Evolutionary conservation across 78 protist genomes (phyloP).

Genomic region (Chrysochromulina tobinii): DNA sequence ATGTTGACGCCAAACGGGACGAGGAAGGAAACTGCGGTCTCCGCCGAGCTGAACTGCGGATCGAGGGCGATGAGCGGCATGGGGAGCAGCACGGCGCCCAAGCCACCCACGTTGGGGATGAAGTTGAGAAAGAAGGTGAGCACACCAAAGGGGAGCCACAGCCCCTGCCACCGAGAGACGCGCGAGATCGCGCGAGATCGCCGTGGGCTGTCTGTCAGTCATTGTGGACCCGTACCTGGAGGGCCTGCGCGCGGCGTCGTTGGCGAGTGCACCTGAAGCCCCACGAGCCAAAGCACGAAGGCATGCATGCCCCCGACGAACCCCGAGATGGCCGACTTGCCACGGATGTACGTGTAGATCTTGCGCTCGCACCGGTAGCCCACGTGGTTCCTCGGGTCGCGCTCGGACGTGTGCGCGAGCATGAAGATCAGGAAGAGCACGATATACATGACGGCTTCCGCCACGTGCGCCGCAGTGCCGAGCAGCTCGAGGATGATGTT

Average conservation of each 20-base stretch:
- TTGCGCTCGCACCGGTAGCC: neutral
- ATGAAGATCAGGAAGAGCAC: neutral
- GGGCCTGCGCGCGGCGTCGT: too few species aligned
- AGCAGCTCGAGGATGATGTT: neutral
- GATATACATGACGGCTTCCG: neutral
- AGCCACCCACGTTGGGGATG: neutral
- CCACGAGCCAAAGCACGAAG: neutral
- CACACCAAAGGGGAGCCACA: neutral
- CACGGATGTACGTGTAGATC: neutral
- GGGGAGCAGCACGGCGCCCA: neutral
- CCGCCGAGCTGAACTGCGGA: neutral
- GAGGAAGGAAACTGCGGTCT: neutral
- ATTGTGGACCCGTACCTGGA: too few species aligned
- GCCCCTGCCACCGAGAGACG: too few species aligned
- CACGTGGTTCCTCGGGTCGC: too few species aligned
- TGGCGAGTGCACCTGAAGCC: too few species aligned
- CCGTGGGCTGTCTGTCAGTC: too few species aligned
- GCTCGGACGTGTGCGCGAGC: neutral
- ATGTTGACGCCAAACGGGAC: too few species aligned
- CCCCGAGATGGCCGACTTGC: neutral
- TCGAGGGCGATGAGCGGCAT: neutral
- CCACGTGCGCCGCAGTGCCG: neutral
- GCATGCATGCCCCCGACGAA: neutral
- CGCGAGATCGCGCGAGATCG: too few species aligned
- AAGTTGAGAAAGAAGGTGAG: constrained; percentile 7